Evolutionary conservation across 495 filamentous ascomycete species (phyloP).

Genomic region (Clohesyomyces aquaticus): DNA sequence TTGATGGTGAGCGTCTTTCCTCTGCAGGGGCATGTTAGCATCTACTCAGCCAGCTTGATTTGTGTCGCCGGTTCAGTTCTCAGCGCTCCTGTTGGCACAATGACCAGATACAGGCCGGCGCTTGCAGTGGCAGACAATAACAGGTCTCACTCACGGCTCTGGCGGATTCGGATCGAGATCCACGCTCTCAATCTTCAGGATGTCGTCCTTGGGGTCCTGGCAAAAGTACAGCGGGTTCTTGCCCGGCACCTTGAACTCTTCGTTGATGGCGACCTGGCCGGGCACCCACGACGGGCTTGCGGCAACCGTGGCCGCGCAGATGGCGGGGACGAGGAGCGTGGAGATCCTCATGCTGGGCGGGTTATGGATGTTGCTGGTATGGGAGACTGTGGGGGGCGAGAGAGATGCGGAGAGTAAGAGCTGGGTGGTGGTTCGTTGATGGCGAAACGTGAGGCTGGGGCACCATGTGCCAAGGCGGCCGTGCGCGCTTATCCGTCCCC

Average conservation of each 20-base stretch:
- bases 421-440: background rate
- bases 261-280: conserved; percentile 43
- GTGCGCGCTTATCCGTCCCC: too few species aligned
- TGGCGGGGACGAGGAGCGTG: conserved; percentile 27
- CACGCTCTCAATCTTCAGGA: conserved; percentile 76
- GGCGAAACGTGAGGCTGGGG: background rate
- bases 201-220: conserved; percentile 59
- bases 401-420: background rate
- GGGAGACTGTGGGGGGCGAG: background rate
- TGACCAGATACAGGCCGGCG: too few species aligned
- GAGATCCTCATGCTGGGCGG: conserved; percentile 31
- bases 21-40: conserved; percentile 53
- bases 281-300: conserved; percentile 30
- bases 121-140: background rate
- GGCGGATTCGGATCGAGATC: conserved; percentile 87
- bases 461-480: too few species aligned
- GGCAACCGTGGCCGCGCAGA: conserved; percentile 21
- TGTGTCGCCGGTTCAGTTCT: too few species aligned
- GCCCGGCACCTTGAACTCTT: conserved; percentile 62
- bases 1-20: conserved; percentile 78
- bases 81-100: too few species aligned
- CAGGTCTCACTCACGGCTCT: conserved; percentile 64
- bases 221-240: conserved; percentile 80
- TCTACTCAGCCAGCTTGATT: too few species aligned
- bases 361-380: background rate